phyloP scores from a whole-genome alignment of 306 rosid genomes.

The Glycine tomentella region DNA sequence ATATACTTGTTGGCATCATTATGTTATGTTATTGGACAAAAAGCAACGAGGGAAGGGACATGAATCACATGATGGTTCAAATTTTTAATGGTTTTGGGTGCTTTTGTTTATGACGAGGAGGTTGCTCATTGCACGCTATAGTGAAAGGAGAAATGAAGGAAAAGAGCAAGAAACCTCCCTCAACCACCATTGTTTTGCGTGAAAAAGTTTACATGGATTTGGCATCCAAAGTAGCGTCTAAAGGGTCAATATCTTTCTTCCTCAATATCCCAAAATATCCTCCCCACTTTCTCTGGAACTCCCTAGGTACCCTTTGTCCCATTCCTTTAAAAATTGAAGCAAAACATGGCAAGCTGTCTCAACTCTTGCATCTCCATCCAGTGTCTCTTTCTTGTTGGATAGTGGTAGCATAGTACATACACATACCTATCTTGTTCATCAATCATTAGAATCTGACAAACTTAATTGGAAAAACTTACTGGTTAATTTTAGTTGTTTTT shows the following conservation, averaged over 20 bases:
- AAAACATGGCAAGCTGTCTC: not conserved
- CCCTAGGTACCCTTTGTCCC: slow-evolving; percentile 41
- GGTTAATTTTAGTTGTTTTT: slow-evolving; percentile 11
- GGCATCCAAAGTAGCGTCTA: slow-evolving; percentile 71
- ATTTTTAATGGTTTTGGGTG: slow-evolving; percentile 41
- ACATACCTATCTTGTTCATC: not conserved
- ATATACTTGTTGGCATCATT: slow-evolving; percentile 39
- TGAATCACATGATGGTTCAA: slow-evolving; percentile 43
- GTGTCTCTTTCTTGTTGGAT: slow-evolving; percentile 39
- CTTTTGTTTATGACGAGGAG: slow-evolving; percentile 55
- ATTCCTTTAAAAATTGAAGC: slow-evolving; percentile 40
- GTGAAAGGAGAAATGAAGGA: slow-evolving; percentile 47
- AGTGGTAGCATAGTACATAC: not conserved
- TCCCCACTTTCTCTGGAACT: slow-evolving; percentile 37
- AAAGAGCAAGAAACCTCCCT: slow-evolving; percentile 24
- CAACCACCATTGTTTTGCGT: slow-evolving; percentile 65
- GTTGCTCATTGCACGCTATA: slow-evolving; percentile 36
- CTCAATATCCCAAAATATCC: slow-evolving; percentile 51
- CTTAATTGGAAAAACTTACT: slow-evolving; percentile 2
- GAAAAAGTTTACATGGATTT: slow-evolving; percentile 64
- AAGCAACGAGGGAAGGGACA: slow-evolving; percentile 36
- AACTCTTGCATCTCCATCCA: slow-evolving; percentile 2
- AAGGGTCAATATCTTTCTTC: slow-evolving; percentile 42
- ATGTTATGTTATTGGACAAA: slow-evolving; percentile 40
- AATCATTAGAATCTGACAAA: slow-evolving; percentile 42